Evolutionary conservation across 352 stramenopile genomes (phyloP).

Genomic region (Phytophthora pinifolia): DNA sequence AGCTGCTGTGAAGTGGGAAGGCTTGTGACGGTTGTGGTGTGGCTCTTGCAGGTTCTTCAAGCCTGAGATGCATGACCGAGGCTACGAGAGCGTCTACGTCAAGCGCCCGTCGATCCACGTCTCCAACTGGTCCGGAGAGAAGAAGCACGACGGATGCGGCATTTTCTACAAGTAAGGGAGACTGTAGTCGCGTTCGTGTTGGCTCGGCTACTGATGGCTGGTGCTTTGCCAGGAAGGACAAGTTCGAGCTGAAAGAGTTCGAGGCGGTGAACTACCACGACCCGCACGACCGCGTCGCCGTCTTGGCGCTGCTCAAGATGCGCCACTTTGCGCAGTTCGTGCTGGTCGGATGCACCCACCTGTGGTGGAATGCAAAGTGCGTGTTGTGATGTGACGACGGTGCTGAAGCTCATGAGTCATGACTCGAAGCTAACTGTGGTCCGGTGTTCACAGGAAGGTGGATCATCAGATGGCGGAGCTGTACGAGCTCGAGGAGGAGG

Average conservation of each 20-base stretch:
- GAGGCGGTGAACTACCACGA: constrained; percentile 88
- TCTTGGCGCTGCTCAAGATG: constrained; percentile 85
- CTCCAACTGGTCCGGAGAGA: constrained; percentile 86
- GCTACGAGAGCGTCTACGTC: constrained; percentile 86
- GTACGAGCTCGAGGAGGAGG: constrained; percentile 80
- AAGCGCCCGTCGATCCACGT: constrained; percentile 85
- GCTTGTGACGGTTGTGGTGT: constrained; percentile 4
- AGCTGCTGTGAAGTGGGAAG: neutral
- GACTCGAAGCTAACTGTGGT: too few relatives aligned
- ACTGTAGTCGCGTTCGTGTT: neutral
- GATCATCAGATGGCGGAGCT: constrained; percentile 88
- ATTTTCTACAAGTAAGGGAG: constrained; percentile 84
- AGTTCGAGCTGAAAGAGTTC: constrained; percentile 85
- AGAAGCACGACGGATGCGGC: constrained; percentile 86
- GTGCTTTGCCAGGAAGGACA: constrained; percentile 55
- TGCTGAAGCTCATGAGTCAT: too few relatives aligned
- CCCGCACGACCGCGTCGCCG: constrained; percentile 81
- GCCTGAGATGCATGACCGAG: constrained; percentile 60
- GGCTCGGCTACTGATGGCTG: constrained; percentile 1
- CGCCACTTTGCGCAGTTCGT: constrained; percentile 80
- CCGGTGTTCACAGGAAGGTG: constrained; percentile 52
- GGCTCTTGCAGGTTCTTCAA: constrained; percentile 71
- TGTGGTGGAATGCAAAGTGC: constrained; percentile 89
- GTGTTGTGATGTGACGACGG: constrained; percentile 9
- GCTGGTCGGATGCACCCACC: constrained; percentile 78